phyloP scores from a whole-genome alignment of 164 flowering plant species.

The Stephania cephalantha region DNA sequence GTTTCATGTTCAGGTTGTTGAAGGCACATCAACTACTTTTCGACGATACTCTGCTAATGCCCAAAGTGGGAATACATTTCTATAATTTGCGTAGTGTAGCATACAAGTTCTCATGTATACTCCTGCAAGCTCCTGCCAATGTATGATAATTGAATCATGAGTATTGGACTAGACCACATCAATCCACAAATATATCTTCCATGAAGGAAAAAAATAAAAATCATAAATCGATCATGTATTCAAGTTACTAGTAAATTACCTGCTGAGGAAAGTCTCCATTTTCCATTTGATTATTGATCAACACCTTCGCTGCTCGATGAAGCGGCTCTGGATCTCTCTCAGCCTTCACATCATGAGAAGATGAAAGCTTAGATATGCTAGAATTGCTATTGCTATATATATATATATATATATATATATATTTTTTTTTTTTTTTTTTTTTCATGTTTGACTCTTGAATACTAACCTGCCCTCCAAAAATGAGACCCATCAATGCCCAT shows the following conservation, averaged over 20 bases:
- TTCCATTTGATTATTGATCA: slow-evolving; percentile 43
- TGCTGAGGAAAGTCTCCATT: slow-evolving; percentile 48
- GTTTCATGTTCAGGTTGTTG: no score
- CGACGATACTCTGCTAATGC: slow-evolving; percentile 38
- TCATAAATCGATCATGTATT: no score
- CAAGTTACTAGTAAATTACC: no score
- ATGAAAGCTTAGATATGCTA: neutral
- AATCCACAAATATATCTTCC: no score
- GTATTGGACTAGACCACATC: no score
- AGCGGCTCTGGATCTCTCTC: slow-evolving; percentile 45
- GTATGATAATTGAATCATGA: no score
- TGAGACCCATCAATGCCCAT: slow-evolving; percentile 66
- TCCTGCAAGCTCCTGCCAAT: slow-evolving; percentile 34
- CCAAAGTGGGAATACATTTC: slow-evolving; percentile 44
- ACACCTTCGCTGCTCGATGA: slow-evolving; percentile 39
- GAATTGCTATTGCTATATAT: no score
- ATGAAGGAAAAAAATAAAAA: no score
- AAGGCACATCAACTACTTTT: neutral
- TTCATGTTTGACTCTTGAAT: neutral
- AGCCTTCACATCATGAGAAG: slow-evolving; percentile 16
- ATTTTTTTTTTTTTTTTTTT: no score
- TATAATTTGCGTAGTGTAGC: slow-evolving; percentile 32
- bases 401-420: no score
- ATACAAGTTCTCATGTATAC: slow-evolving; percentile 42
- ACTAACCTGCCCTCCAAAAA: slow-evolving; percentile 38